These are phyloP conservation scores for Epichloe gansuensis DNA, from an alignment of 2,329 filamentous ascomycete genomes.

Conservation along the genomic window DNA sequence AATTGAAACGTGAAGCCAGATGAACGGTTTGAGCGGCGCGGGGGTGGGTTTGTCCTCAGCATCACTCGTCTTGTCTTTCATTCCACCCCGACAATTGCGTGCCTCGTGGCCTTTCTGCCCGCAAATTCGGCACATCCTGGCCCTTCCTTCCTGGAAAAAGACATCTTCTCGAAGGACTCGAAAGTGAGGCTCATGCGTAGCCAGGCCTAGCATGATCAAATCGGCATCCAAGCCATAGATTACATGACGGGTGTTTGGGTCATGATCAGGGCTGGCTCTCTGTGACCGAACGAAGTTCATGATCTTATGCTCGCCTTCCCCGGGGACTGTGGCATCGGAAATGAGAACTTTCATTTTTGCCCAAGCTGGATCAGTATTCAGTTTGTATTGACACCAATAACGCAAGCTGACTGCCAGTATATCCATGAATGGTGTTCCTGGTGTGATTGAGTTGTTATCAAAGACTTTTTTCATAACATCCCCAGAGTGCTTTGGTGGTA, in stretches of 20 bases:
- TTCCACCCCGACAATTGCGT: slow-evolving; percentile 67
- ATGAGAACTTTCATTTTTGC: slow-evolving; percentile 95
- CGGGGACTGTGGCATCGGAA: slow-evolving; percentile 92
- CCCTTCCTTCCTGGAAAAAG: slow-evolving; percentile 77
- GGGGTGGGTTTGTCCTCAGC: slow-evolving; percentile 69
- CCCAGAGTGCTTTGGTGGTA: slow-evolving; percentile 48
- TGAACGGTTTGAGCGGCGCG: slow-evolving; percentile 73
- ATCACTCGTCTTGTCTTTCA: slow-evolving; percentile 65
- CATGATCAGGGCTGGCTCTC: slow-evolving; percentile 75
- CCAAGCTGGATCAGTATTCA: slow-evolving; percentile 95
- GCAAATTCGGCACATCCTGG: slow-evolving; percentile 73
- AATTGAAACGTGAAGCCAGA: slow-evolving; percentile 91
- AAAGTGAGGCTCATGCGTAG: slow-evolving; percentile 95
- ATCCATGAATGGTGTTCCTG: slow-evolving; percentile 97
- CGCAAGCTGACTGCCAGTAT: slow-evolving; percentile 78
- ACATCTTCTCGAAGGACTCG: slow-evolving; percentile 93
- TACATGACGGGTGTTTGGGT: slow-evolving; percentile 94
- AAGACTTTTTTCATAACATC: slow-evolving; percentile 74
- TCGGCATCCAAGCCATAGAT: slow-evolving; percentile 97
- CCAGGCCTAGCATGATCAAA: slow-evolving; percentile 95
- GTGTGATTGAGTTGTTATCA: slow-evolving; percentile 78
- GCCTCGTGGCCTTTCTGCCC: slow-evolving; percentile 87
- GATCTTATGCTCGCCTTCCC: slow-evolving; percentile 98
- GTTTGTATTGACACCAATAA: slow-evolving; percentile 96
- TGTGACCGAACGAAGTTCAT: slow-evolving; percentile 97